These are phyloP conservation scores for Candida cerambycidarum DNA, from an alignment of 805 yeast species.

Conservation along the genomic window DNA sequence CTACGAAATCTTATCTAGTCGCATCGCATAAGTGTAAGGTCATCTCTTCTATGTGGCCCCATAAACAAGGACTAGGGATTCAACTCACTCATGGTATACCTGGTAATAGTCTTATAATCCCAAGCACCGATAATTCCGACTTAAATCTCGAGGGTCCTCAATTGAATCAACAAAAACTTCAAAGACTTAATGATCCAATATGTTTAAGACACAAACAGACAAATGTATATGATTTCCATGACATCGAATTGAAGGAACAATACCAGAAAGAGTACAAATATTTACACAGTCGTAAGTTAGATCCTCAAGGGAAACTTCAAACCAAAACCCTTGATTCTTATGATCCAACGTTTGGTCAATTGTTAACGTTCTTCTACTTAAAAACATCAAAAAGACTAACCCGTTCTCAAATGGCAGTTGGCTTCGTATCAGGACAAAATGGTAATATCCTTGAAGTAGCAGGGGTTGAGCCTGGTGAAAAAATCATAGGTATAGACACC, in stretches of 20 bases:
- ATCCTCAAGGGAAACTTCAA: too few relatives aligned
- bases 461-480: conserved; percentile 8
- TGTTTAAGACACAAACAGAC: conserved; percentile 2
- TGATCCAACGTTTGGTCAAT: conserved; percentile 36
- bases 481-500: not conserved
- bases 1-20: too few relatives aligned
- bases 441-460: conserved; percentile 19
- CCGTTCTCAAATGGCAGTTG: conserved; percentile 16
- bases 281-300: too few relatives aligned
- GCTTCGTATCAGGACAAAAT: conserved; percentile 31
- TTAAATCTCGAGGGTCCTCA: conserved; percentile 18
- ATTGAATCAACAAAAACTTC: conserved; percentile 11
- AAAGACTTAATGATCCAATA: not conserved
- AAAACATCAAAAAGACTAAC: not conserved
- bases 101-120: conserved; percentile 29
- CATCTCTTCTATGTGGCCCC: conserved; percentile 45
- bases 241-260: not conserved
- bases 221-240: not conserved
- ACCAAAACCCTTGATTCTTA: conserved; percentile 12
- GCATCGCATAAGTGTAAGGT: too few relatives aligned
- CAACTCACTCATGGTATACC: conserved; percentile 45
- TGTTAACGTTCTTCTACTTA: conserved; percentile 21
- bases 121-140: conserved; percentile 8
- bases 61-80: conserved; percentile 34
- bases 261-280: conserved; percentile 2